Conservation (phyloP, 768 basidiomycete genomes). For the Suillus subaureus region DNA sequence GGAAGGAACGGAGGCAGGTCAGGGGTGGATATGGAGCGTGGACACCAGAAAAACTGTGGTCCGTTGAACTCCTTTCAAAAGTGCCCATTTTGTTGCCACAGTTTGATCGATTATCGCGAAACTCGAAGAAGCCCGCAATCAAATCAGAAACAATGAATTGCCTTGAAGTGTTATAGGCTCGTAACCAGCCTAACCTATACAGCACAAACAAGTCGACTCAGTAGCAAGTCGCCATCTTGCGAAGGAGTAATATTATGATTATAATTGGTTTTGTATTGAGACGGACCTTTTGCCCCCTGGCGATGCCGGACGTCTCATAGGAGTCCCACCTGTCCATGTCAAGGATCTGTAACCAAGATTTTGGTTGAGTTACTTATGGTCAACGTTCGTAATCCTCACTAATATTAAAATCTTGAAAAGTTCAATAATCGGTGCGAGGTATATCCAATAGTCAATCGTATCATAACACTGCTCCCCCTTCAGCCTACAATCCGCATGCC, state of each 20-base stretch:
- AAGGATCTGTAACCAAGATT: not conserved
- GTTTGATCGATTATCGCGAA: not conserved
- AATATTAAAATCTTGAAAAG: not conserved
- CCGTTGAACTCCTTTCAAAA: not conserved
- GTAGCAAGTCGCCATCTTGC: no score
- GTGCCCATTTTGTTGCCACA: not conserved
- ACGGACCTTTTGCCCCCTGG: not conserved
- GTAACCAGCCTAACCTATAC: no score
- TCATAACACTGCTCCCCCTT: not conserved
- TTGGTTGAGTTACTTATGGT: not conserved
- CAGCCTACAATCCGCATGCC: not conserved
- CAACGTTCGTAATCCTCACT: not conserved
- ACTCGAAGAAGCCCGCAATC: not conserved
- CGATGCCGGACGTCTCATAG: not conserved
- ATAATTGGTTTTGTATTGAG: not conserved
- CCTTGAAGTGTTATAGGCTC: not conserved
- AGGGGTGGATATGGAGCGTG: not conserved
- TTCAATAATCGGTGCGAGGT: not conserved
- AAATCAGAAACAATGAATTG: not conserved
- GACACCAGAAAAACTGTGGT: not conserved
- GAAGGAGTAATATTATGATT: not conserved
- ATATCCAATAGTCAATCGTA: not conserved
- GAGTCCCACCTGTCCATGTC: not conserved
- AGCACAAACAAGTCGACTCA: no score
- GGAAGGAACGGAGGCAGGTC: not conserved